Percentiles rank a stretch among this genome's conserved stretches.
These are phyloP conservation scores for Fusarium ambrosium DNA, from an alignment of 2,329 filamentous ascomycete species.

Conservation along the genomic window DNA sequence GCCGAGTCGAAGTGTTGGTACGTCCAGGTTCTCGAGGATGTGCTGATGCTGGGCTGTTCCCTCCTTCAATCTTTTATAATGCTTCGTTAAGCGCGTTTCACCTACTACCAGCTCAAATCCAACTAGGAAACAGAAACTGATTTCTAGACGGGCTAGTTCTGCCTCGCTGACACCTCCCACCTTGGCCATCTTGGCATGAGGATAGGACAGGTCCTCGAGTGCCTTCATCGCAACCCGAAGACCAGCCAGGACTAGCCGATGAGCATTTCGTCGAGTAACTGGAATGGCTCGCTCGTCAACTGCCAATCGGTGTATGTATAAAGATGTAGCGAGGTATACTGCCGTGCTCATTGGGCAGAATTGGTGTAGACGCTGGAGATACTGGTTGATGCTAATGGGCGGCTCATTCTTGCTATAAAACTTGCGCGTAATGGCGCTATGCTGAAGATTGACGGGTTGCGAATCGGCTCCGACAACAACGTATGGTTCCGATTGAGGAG, in stretches of 20 bases:
- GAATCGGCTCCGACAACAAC: conserved; percentile 76
- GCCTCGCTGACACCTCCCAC: conserved; percentile 88
- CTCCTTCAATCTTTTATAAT: conserved; percentile 52
- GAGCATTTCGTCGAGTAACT: conserved; percentile 86
- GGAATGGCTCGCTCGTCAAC: conserved; percentile 83
- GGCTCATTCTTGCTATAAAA: conserved; percentile 94
- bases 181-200: conserved; percentile 84
- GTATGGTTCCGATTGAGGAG: conserved; percentile 61
- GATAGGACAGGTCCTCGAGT: conserved; percentile 91
- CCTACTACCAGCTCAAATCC: conserved; percentile 81
- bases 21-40: conserved; percentile 43
- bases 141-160: conserved; percentile 87
- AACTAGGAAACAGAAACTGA: conserved; percentile 89
- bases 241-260: conserved; percentile 86
- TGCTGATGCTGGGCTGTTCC: conserved; percentile 46
- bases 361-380: conserved; percentile 86
- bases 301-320: conserved; percentile 88
- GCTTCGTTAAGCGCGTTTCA: conserved; percentile 49
- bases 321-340: conserved; percentile 89
- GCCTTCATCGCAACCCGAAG: conserved; percentile 93
- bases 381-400: conserved; percentile 85
- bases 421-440: conserved; percentile 87
- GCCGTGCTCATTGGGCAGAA: conserved; percentile 95
- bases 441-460: conserved; percentile 81
- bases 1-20: conserved; percentile 48